phyloP scores from a whole-genome alignment of 441 rosid species.

The Pelargonium fulgidum region DNA sequence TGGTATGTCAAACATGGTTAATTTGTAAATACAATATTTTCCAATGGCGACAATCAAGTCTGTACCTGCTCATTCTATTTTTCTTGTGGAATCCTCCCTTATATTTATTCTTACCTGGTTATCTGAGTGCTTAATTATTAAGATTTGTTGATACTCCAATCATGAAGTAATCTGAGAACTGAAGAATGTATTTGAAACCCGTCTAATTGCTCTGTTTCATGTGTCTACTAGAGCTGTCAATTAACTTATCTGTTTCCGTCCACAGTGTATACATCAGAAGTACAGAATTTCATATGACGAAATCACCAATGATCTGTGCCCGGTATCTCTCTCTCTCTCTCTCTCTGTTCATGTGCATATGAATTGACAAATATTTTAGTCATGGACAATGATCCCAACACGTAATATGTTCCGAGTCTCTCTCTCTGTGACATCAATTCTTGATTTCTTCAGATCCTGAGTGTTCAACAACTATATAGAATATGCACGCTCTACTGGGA shows the following conservation, averaged over 20 bases:
- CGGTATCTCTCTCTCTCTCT: slow-evolving; percentile 34
- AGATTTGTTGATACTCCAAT: too few species aligned
- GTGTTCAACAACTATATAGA: slow-evolving; percentile 97
- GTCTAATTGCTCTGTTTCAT: too few species aligned
- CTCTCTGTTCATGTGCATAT: slow-evolving; percentile 6
- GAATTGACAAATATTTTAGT: not conserved
- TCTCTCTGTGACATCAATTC: slow-evolving; percentile 12
- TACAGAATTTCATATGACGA: slow-evolving; percentile 96
- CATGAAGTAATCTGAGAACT: too few species aligned
- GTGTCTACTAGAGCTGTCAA: not conserved
- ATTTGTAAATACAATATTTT: not conserved
- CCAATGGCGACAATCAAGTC: not conserved
- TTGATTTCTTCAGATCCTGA: slow-evolving; percentile 62
- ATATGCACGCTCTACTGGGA: slow-evolving; percentile 95
- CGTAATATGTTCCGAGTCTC: not conserved
- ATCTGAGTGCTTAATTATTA: too few species aligned
- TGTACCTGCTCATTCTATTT: too few species aligned
- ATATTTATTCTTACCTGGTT: too few species aligned
- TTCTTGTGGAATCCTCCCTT: too few species aligned
- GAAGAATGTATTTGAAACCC: too few species aligned
- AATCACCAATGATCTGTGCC: slow-evolving; percentile 88
- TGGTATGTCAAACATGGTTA: slow-evolving; percentile 33
- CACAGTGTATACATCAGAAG: slow-evolving; percentile 96
- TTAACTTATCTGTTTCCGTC: slow-evolving; percentile 7
- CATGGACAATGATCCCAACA: not conserved